Base-by-base conservation (phyloP, 2,329 filamentous ascomycete genomes). In the Aspergillus spinulosporus region DNA sequence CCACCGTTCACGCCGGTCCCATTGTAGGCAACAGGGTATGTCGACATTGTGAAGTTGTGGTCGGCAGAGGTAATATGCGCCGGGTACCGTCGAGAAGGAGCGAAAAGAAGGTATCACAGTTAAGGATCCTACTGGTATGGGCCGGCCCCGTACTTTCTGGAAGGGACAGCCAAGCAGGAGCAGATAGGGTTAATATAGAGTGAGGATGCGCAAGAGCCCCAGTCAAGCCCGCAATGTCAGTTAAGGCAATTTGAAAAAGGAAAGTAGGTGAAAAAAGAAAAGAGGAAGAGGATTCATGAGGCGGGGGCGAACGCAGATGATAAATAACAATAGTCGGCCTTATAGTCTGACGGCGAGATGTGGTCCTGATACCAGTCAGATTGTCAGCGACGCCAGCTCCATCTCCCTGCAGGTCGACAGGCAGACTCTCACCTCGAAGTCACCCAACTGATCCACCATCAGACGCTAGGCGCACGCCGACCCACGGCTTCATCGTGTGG, bases 1-100 rank as follows among this genome's bases (percentile, higher is more conserved):
- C 89, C 89, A 62, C 89, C 89, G 31, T 57, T 46, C 6, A 45
- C 39, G 8, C 45, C 45, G 5, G 82, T 85, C 6, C 62, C 68
- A 21, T 90, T 90, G 76, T 86, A 89, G 21, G 82, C 76, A 39
- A 82, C 72, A 60, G 74, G 68, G 50, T 67, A 66, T 49, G 65
- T 67, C 36, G 72, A 67, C 73, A 75, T 74, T 43, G 49, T 64
- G 56, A 58, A 56, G 32, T 12, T 40, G 39, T 3, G 9, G 5
- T 34, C 34, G 49, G 44, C 36, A 31, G 36, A 45, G 14, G 12
- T 21, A 59, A 42, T n/a, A 32, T 11, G 11, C 28, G 28, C 49
- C 37, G 36, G 40, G 54, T 26, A 49, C 40, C 46, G 55, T 52
- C 50, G 50, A 32, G n/a, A 57, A 49, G 31, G 46, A 57, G 37